Conservation (phyloP, 768 basidiomycete species). For the Stropharia rugosoannulata region DNA sequence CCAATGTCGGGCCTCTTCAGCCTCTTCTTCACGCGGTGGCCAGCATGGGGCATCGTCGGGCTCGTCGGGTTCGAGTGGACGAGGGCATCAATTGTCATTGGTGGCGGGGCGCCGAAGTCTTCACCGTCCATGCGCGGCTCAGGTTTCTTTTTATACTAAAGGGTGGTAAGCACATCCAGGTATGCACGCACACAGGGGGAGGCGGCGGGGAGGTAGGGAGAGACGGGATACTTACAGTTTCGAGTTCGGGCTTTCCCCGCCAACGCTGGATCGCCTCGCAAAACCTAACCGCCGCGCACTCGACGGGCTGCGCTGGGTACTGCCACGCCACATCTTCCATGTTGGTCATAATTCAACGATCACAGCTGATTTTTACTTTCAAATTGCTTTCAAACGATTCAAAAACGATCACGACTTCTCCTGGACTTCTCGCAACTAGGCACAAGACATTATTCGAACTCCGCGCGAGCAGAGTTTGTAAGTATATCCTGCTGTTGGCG, state of each 20-base stretch:
- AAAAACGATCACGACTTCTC: too few relatives aligned
- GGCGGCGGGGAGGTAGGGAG: constrained; percentile 2
- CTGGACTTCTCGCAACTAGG: too few relatives aligned
- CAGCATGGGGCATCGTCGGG: constrained; percentile 37
- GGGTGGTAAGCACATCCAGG: constrained; percentile 26
- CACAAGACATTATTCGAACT: too few relatives aligned
- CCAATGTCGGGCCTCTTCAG: constrained; percentile 43
- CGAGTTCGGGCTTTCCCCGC: constrained; percentile 84
- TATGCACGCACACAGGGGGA: constrained; percentile 5
- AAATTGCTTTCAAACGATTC: too few relatives aligned
- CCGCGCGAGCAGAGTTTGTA: too few relatives aligned
- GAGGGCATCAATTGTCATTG: constrained; percentile 62
- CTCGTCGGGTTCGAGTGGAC: constrained; percentile 72
- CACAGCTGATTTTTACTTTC: too few relatives aligned
- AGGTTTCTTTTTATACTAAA: constrained; percentile 58
- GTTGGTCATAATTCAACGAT: too few relatives aligned
- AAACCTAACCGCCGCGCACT: constrained; percentile 74
- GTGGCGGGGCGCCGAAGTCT: constrained; percentile 30
- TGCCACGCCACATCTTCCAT: constrained; percentile 79
- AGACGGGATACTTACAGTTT: constrained; percentile 50
- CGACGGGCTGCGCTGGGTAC: constrained; percentile 80
- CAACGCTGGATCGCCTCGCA: constrained; percentile 81
- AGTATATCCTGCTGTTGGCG: too few relatives aligned
- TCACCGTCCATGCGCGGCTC: constrained; percentile 19
- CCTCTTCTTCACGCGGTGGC: constrained; percentile 11